Conservation (phyloP, 768 basidiomycete species). For the Amanita rubescens region DNA sequence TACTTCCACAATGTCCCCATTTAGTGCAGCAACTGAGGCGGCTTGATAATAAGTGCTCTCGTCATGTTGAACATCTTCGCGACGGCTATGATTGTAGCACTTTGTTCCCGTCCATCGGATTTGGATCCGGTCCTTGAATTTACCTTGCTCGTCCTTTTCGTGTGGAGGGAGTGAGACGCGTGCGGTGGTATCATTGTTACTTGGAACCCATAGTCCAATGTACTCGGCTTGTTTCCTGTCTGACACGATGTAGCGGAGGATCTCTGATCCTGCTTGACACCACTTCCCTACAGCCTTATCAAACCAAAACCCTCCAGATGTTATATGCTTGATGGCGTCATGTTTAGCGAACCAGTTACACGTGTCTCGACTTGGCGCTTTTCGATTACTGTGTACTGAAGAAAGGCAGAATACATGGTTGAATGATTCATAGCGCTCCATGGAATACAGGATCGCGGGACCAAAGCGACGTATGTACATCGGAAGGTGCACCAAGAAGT, state of each 20-base stretch:
- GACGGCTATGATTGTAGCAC: neutral
- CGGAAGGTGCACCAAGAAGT: slow-evolving; percentile 30
- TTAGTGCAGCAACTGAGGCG: neutral
- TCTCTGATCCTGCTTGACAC: neutral
- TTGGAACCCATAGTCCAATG: neutral
- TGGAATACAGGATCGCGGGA: slow-evolving; percentile 36
- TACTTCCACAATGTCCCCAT: neutral
- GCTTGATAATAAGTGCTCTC: neutral
- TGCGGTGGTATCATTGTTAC: no score
- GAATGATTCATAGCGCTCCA: slow-evolving; percentile 36
- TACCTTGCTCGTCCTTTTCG: no score
- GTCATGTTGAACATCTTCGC: neutral
- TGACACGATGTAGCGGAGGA: neutral
- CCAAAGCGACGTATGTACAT: slow-evolving; percentile 31
- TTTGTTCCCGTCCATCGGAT: neutral
- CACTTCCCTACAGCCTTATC: neutral
- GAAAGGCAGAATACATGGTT: slow-evolving; percentile 26
- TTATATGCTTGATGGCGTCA: neutral
- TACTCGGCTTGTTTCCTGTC: neutral
- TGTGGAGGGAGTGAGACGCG: no score
- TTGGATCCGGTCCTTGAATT: neutral
- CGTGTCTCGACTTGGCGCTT: slow-evolving; percentile 19
- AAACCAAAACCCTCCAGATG: neutral
- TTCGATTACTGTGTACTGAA: slow-evolving; percentile 27
- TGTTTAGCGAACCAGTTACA: neutral